Evolutionary conservation across 768 basidiomycete species (phyloP).

Genomic region (Chalciporus chontae): DNA sequence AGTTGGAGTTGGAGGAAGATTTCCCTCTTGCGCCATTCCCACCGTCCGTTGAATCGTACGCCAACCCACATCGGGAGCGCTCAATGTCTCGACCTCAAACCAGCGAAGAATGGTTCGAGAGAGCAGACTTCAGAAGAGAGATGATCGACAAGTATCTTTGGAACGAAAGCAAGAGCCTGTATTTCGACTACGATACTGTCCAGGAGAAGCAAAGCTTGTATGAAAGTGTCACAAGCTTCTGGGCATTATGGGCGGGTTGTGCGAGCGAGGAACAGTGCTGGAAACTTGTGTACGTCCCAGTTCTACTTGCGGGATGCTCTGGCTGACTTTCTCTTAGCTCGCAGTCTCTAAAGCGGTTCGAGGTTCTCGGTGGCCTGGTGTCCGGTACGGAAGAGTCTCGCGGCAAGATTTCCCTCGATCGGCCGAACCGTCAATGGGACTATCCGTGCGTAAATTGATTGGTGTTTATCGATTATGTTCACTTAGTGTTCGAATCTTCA

Average conservation of each 20-base stretch:
- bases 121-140: slow-evolving; percentile 78
- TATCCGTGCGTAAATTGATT: slow-evolving; percentile 66
- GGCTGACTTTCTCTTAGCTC: slow-evolving; percentile 46
- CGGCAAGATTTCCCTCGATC: slow-evolving; percentile 91
- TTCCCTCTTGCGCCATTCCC: slow-evolving; percentile 93
- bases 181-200: slow-evolving; percentile 95
- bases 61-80: slow-evolving; percentile 54
- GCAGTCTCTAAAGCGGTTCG: slow-evolving; percentile 89
- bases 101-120: slow-evolving; percentile 90
- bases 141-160: slow-evolving; percentile 93
- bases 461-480: background rate
- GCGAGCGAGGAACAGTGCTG: slow-evolving; percentile 94
- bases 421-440: slow-evolving; percentile 99
- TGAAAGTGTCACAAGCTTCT: slow-evolving; percentile 95
- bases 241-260: slow-evolving; percentile 97
- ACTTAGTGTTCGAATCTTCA: slow-evolving; percentile 24
- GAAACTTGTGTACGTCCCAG: slow-evolving; percentile 77
- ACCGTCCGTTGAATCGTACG: slow-evolving; percentile 67
- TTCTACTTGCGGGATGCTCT: background rate
- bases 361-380: slow-evolving; percentile 91
- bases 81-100: slow-evolving; percentile 61
- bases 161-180: slow-evolving; percentile 93
- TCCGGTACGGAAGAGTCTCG: slow-evolving; percentile 96
- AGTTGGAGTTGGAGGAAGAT: slow-evolving; percentile 88
- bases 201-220: slow-evolving; percentile 90